A percentile compares a stretch with the other conserved stretches of the same genome.
Conservation (phyloP, 768 basidiomycete genomes). For the Agaricus sinodeliciosus region DNA sequence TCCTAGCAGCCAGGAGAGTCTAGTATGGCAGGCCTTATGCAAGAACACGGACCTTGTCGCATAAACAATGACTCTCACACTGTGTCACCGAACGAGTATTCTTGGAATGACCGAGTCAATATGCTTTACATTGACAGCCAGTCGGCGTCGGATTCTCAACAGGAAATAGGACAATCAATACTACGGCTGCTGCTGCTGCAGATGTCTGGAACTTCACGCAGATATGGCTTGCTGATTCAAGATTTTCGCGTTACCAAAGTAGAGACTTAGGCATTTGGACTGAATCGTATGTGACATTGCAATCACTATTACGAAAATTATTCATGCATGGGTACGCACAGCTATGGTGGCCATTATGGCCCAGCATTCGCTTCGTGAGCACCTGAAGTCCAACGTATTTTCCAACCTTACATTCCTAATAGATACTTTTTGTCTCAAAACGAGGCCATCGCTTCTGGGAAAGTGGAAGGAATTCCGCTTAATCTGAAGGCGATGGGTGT, state of each 20-base stretch:
- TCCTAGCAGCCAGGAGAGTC: conserved; percentile 43
- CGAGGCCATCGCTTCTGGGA: conserved; percentile 42
- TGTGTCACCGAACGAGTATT: conserved; percentile 47
- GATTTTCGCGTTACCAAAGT: conserved; percentile 39
- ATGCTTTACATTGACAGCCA: conserved; percentile 60
- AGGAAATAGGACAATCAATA: conserved; percentile 41
- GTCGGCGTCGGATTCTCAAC: conserved; percentile 59
- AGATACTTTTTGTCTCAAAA: conserved; percentile 57
- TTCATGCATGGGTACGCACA: conserved; percentile 14
- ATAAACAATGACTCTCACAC: conserved; percentile 46
- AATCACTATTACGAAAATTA: not conserved
- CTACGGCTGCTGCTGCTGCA: conserved; percentile 44
- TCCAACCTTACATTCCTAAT: not conserved
- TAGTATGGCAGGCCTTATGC: conserved; percentile 58
- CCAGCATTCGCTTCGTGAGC: conserved; percentile 54
- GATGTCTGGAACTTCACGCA: conserved; percentile 61
- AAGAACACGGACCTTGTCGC: conserved; percentile 73
- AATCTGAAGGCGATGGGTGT: conserved; percentile 60
- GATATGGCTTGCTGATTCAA: conserved; percentile 50
- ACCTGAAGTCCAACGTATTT: not conserved
- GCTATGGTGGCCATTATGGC: conserved; percentile 68
- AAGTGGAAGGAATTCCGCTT: conserved; percentile 35
- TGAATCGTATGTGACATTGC: conserved; percentile 36
- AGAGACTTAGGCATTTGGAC: conserved; percentile 56
- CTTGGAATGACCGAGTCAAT: conserved; percentile 54